Percentiles rank a stretch among this genome's conserved stretches.
These are phyloP conservation scores for Daldinia concentrica DNA, from an alignment of 495 filamentous ascomycete species.

Conservation along the genomic window DNA sequence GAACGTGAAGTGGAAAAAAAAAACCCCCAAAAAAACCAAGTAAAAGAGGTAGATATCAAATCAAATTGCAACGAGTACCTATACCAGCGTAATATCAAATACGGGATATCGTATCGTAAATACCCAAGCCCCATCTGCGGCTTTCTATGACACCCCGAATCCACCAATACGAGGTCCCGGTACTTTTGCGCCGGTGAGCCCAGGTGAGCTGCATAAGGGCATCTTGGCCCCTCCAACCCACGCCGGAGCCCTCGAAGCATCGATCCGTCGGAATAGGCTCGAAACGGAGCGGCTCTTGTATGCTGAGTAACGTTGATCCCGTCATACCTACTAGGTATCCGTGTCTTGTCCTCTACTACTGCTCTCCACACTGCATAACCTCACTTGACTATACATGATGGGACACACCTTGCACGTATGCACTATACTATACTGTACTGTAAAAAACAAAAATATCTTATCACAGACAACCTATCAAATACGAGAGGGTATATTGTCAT, in stretches of 20 bases:
- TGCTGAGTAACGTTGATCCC: constrained; percentile 37
- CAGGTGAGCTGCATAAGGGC: constrained; percentile 11
- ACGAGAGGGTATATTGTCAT: constrained; percentile 39
- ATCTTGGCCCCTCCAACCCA: background rate
- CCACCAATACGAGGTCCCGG: constrained; percentile 24
- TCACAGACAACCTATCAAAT: constrained; percentile 21
- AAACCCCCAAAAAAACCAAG: background rate
- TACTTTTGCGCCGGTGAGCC: constrained; percentile 19
- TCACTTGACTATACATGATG: background rate
- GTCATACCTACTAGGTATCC: constrained; percentile 18
- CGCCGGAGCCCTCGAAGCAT: constrained; percentile 25
- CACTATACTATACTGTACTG: constrained; percentile 1
- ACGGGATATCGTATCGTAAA: background rate
- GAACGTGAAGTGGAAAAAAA: too few species aligned
- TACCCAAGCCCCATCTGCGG: background rate
- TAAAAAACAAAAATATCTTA: constrained; percentile 11
- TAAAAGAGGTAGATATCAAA: background rate
- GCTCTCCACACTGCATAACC: background rate
- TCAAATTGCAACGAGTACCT: too few species aligned
- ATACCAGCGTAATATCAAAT: too few species aligned
- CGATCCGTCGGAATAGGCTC: constrained; percentile 37
- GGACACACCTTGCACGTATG: background rate
- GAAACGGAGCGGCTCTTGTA: constrained; percentile 33
- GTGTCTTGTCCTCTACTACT: background rate
- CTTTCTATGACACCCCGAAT: background rate